Evolutionary conservation across 2,329 filamentous ascomycete species (phyloP).

Genomic region (Fusarium sp.): DNA sequence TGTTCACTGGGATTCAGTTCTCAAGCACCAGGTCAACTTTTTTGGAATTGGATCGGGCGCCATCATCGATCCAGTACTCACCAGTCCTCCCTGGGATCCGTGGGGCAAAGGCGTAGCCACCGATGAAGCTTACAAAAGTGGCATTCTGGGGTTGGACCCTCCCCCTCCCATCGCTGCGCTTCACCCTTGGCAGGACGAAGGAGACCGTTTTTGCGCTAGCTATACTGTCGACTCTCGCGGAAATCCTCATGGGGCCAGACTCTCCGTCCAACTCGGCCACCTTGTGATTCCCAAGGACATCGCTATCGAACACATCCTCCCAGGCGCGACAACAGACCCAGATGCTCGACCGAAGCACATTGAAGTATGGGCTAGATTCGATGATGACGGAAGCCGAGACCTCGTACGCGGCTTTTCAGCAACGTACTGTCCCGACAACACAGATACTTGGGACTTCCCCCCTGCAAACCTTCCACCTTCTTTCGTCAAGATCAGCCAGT

Average conservation of each 20-base stretch:
- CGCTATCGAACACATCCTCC: conserved; percentile 79
- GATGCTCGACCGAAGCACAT: conserved; percentile 75
- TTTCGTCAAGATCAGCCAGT: conserved; percentile 72
- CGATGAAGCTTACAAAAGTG: conserved; percentile 32
- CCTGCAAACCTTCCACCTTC: conserved; percentile 51
- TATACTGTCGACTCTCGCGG: conserved; percentile 57
- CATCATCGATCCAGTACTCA: conserved; percentile 70
- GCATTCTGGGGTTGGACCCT: conserved; percentile 37
- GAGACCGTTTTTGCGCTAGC: conserved; percentile 89
- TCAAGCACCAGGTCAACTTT: conserved; percentile 78
- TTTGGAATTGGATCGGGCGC: conserved; percentile 78
- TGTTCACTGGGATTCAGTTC: conserved; percentile 59
- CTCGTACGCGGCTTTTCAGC: conserved; percentile 61
- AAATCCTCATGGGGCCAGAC: conserved; percentile 69
- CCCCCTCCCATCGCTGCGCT: conserved; percentile 70
- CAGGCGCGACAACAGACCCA: conserved; percentile 72
- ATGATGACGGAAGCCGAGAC: conserved; percentile 59
- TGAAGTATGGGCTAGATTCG: conserved; percentile 77
- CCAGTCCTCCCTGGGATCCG: conserved; percentile 70
- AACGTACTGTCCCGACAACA: conserved; percentile 57
- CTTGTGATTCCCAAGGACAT: conserved; percentile 77
- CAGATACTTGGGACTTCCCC: conserved; percentile 50
- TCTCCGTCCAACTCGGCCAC: conserved; percentile 74
- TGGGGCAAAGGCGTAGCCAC: conserved; percentile 34
- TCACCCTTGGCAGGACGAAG: conserved; percentile 79